Evolutionary conservation across 495 filamentous ascomycete species (phyloP).

Genomic region (Talaromyces trachyspermus): DNA sequence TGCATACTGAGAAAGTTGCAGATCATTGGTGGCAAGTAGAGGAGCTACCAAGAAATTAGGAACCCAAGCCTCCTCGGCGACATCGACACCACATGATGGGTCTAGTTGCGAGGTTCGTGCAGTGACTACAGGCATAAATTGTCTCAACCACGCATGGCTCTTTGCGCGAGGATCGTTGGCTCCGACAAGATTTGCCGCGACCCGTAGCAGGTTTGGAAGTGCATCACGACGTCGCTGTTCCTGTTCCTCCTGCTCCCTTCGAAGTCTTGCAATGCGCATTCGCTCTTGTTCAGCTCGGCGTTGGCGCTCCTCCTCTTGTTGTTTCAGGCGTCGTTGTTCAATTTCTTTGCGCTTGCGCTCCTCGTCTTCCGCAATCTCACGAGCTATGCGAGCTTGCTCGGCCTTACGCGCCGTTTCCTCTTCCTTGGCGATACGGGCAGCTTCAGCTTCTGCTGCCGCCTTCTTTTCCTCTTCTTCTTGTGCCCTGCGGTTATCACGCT

Average conservation of each 20-base stretch:
- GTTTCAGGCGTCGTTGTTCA: slow-evolving; percentile 44
- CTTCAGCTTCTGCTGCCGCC: slow-evolving; percentile 36
- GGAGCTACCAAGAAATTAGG: slow-evolving; percentile 70
- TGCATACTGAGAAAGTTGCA: slow-evolving; percentile 64
- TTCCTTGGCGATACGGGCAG: slow-evolving; percentile 33
- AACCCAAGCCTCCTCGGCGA: slow-evolving; percentile 60
- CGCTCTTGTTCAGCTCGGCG: slow-evolving; percentile 53
- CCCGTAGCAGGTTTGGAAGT: slow-evolving; percentile 41
- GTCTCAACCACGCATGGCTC: slow-evolving; percentile 36
- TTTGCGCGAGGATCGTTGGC: slow-evolving; percentile 39
- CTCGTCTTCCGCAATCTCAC: slow-evolving; percentile 45
- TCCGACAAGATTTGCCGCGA: slow-evolving; percentile 41
- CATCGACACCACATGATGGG: slow-evolving; percentile 28
- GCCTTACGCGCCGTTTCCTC: slow-evolving; percentile 35
- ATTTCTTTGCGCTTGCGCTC: slow-evolving; percentile 45
- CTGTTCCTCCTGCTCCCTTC: slow-evolving; percentile 45
- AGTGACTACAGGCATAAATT: slow-evolving; percentile 47
- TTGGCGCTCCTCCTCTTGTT: slow-evolving; percentile 47
- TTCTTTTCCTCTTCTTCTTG: slow-evolving; percentile 34
- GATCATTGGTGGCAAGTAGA: slow-evolving; percentile 67
- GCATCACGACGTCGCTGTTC: slow-evolving; percentile 53
- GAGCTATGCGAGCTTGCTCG: slow-evolving; percentile 34
- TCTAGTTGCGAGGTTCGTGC: slow-evolving; percentile 42
- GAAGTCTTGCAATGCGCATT: slow-evolving; percentile 36
- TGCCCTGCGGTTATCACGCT: slow-evolving; percentile 34